Evolutionary conservation across 371 early-diverging fungal genomes (phyloP), one percentile per base, ranked within the genome.

Genomic region (Lichtheimia corymbifera): DNA sequence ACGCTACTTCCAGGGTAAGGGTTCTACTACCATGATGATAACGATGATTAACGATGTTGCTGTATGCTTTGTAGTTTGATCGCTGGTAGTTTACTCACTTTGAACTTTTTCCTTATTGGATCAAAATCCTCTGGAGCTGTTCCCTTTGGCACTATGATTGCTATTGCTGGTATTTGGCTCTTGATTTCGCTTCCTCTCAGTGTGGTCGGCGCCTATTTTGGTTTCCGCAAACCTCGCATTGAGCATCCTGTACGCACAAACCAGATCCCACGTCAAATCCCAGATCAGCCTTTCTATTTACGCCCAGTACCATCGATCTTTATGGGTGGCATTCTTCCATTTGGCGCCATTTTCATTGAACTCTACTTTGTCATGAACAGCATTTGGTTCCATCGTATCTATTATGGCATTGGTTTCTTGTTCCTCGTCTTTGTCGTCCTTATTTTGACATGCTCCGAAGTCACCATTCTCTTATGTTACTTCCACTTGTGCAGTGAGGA

Each of bases 401-500:
- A 94, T 77, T 94, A 94, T 80, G 88, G 93, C 68, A 92, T 92
- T 71, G 94, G 82, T 53, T 94, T 91, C 67, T 68, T 93, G 53
- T 80, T 88, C 52, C 72, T 93, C 30, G 93, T 93, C 13, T 93
- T 91, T 66, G 63, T 83, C 50, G 90, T 94, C 43, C 71, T 94
- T 65, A 66, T 91, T 15, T 62, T 94, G 43, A 93, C 95, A 0
- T 91, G 92, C 51, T 80, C 88, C 7, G 87, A 92, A 69, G 88
- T 93, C 12, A 84, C 96, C 3, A 80, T 94, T 18, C 74, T 94
- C 51, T 80, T 93, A 76, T 85, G 88, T 28, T 96, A 94, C 73
- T 91, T 96, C 82, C 89, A 91, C 59, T 83, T 94, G 20, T 92
- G 93, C 70, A 76, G 92, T 3, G 97, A 97, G 74, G 92, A 95